phyloP scores from a whole-genome alignment of 2,329 filamentous ascomycete genomes.

The Penicillium sp. region DNA sequence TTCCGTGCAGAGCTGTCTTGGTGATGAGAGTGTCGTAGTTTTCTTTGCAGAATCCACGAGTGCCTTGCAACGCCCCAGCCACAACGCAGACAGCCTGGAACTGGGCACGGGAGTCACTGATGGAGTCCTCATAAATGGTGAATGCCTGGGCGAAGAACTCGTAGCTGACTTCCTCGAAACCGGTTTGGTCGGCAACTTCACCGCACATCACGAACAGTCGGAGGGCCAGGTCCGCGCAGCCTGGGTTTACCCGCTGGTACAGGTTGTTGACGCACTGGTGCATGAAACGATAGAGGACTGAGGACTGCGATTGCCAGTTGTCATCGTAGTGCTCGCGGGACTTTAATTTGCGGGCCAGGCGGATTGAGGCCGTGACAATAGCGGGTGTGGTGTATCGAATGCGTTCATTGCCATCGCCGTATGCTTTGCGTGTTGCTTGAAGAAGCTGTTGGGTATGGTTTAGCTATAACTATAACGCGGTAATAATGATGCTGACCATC shows the following conservation, averaged over 20 bases:
- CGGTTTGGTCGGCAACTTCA: conserved; percentile 87
- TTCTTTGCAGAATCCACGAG: conserved; percentile 88
- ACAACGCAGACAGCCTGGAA: conserved; percentile 98
- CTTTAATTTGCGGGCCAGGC: conserved; percentile 87
- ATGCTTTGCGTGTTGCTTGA: conserved; percentile 84
- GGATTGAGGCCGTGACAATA: conserved; percentile 85
- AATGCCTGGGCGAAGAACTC: conserved; percentile 99
- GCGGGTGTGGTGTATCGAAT: conserved; percentile 95
- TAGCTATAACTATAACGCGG: conserved; percentile 6
- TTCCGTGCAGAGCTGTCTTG: conserved; percentile 94
- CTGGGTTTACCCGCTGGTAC: conserved; percentile 81
- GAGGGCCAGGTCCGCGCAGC: conserved; percentile 83
- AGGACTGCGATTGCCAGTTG: conserved; percentile 73
- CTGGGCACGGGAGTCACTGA: conserved; percentile 93
- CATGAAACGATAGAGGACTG: conserved; percentile 92
- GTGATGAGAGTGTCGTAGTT: conserved; percentile 99
- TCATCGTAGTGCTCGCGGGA: conserved; percentile 83
- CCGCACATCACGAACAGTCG: conserved; percentile 90
- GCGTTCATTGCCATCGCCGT: conserved; percentile 88
- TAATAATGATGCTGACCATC: conserved; percentile 12
- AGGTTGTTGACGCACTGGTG: conserved; percentile 85
- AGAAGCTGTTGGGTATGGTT: conserved; percentile 63
- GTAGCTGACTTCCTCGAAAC: conserved; percentile 94
- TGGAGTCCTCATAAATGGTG: conserved; percentile 94
- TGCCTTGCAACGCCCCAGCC: conserved; percentile 84